Base-by-base conservation (phyloP, 2,329 filamentous ascomycete genomes). In the Cladosporium sp. region DNA sequence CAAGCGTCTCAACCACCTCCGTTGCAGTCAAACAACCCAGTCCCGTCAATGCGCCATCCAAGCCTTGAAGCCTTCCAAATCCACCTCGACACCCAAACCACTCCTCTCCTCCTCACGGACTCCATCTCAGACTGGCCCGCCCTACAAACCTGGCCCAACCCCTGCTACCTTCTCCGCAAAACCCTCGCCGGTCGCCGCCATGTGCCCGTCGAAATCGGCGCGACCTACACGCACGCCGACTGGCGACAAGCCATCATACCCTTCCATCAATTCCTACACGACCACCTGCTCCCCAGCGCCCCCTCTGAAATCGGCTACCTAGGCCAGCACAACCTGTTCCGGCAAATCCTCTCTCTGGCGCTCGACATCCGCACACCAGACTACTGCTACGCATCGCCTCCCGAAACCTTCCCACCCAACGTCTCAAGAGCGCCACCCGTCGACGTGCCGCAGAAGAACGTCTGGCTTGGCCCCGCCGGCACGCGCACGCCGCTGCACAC, bases 401-500 rank as follows among this genome's bases (percentile, higher is more conserved):
- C 87, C 7, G 31, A 38, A 43, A n/a, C 59, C 86, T 13, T 19
- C 34, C 58, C 60, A 8, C 52, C 56, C 9, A 28, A 28, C 22
- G 18, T 52, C 7, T 63, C 63, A 6, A 37, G 60, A 6, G 56
- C 53, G 9, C 44, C 52, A 9, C 46, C 63, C 14, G 66, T 75
- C 16, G 66, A 70, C 8, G 77, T 81, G 18, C 89, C 89, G 0
- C 74, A 87, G 41, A 76, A 95, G 14, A 95, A 97, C 69, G 90
- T 89, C 7, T 98, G 93, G 93, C 86, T 97, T 58, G 93, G 93
- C 0, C 93, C 93, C 0, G 76, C 83, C 0, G 84, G 83, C 46
- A 97, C 93, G 0, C 91, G 95, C 58, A 95, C 90, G 1, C 93
- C 93, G 1, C 75, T 97, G 1, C 93, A 98, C 68, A 95, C 89